phyloP scores from a whole-genome alignment of 192 early-diverging fungal genomes.

The Coemansia sp. region DNA sequence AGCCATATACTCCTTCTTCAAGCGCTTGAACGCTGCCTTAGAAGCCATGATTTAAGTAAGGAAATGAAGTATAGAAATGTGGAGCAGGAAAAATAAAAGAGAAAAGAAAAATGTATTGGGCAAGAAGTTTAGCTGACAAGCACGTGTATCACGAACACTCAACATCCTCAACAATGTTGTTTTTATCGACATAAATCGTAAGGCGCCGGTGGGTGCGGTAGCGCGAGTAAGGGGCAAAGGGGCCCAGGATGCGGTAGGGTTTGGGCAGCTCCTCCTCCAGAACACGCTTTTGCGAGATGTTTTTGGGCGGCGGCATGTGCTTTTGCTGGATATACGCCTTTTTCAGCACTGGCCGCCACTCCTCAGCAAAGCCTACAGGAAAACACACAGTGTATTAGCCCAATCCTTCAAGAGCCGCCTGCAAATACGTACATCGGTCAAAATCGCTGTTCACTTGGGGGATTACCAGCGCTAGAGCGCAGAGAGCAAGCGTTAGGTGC shows the following conservation, averaged over 20 bases:
- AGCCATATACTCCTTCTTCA: conserved; percentile 77
- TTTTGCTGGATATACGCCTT: conserved; percentile 47
- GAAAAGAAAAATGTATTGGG: conserved; percentile 3
- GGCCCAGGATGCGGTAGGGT: conserved; percentile 38
- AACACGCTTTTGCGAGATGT: conserved; percentile 33
- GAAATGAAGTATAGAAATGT: conserved; percentile 1
- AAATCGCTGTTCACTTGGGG: conserved; percentile 18
- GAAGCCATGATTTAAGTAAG: conserved; percentile 64
- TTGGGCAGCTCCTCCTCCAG: conserved; percentile 48
- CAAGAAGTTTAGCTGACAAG: neutral
- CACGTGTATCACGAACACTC: conserved; percentile 21
- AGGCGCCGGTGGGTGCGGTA: conserved; percentile 32
- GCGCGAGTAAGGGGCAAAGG: conserved; percentile 37
- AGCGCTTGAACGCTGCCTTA: conserved; percentile 70
- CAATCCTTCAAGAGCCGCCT: neutral
- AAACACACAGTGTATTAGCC: neutral
- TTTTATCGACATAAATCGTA: conserved; percentile 37
- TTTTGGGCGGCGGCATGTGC: conserved; percentile 31
- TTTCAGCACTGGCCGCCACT: conserved; percentile 45
- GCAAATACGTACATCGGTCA: conserved; percentile 31
- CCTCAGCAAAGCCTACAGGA: conserved; percentile 30
- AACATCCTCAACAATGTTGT: conserved; percentile 40
- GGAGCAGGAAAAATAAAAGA: conserved; percentile 10
- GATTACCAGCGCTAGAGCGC: conserved; percentile 7
- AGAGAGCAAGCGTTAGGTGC: neutral